Evolutionary conservation across 768 basidiomycete species (phyloP), one percentile per base, ranked within the genome.

Genomic region (Botryobasidium botryosum): DNA sequence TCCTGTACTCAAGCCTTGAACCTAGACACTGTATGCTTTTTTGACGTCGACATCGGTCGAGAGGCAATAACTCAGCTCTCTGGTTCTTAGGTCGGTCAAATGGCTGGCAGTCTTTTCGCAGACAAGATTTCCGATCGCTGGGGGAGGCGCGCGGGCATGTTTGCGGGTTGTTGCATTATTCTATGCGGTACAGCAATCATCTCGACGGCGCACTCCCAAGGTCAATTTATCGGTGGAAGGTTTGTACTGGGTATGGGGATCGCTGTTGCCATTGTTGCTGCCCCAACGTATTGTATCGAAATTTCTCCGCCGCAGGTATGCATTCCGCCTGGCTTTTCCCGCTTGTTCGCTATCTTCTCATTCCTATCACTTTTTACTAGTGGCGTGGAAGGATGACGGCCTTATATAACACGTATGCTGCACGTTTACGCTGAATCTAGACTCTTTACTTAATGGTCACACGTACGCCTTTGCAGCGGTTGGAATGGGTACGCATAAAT

Each of bases 241-340:
- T 57, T 58, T 49, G 53, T 45, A 12, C 45, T 57, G 10, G 56
- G 57, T 23, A 51, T 54, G 33, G 57, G 56, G 32, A 56, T 59
- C 36, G 43, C 54, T 26, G 52, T 56, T 45, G 56, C 57, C 49
- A 58, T 56, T 3, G 50, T 53, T 25, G 57, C 53, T 21, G 57
- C 57, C 21, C 56, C 58, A 5, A 44, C 58, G 3, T 58, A 58
- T 50, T 53, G 52, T 27, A 51, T 56, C 23, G 59, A 61, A 43
- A 56, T 57, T 28, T 51, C 55, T 15, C 59, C 59, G 32, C 51
- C 55, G 6, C 46, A 43, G n/a, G n/a, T n/a, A n/a, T n/a, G n/a
- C n/a, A n/a, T n/a, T n/a, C n/a, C n/a, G n/a, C n/a, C 26, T 48
- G 25, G 36, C 38, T n/a, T n/a, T n/a, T n/a, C n/a, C n/a, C n/a